These are phyloP conservation scores for Cladorrhinum sp. DNA, from an alignment of 2,329 filamentous ascomycete species.

Conservation along the genomic window DNA sequence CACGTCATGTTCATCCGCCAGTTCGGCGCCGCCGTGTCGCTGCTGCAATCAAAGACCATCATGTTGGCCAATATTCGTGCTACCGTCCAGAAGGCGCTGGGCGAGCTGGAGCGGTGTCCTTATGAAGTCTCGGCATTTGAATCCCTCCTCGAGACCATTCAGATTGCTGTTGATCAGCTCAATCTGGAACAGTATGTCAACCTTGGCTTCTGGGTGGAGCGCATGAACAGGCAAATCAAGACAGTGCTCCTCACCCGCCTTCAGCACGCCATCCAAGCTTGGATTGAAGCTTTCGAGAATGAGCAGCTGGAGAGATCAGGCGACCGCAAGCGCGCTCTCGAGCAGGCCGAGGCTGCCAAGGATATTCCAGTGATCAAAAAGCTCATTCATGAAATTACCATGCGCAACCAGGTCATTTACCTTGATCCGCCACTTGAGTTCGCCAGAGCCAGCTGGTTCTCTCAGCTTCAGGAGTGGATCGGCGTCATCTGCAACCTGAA, in stretches of 20 bases:
- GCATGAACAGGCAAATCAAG: constrained; percentile 84
- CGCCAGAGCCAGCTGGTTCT: constrained; percentile 88
- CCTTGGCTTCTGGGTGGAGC: constrained; percentile 81
- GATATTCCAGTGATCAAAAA: constrained; percentile 65
- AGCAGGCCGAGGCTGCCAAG: constrained; percentile 40
- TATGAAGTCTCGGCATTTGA: constrained; percentile 81
- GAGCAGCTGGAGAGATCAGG: constrained; percentile 43
- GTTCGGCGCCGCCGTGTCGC: constrained; percentile 81
- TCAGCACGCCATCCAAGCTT: constrained; percentile 77
- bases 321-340: constrained; percentile 51
- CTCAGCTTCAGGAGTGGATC: constrained; percentile 90
- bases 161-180: constrained; percentile 90
- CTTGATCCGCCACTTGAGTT: constrained; percentile 90
- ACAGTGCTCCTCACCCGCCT: constrained; percentile 75
- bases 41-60: constrained; percentile 83
- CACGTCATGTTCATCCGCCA: constrained; percentile 96
- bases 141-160: constrained; percentile 76
- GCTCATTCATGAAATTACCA: constrained; percentile 87
- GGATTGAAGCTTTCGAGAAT: constrained; percentile 82
- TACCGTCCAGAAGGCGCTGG: constrained; percentile 75
- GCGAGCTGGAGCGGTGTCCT: constrained; percentile 78
- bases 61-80: constrained; percentile 75
- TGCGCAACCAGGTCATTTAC: constrained; percentile 97
- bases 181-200: constrained; percentile 97
- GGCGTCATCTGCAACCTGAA: constrained; percentile 87